Evolutionary conservation across 106 monocot species (phyloP).

Genomic region (Ottelia alismoides): DNA sequence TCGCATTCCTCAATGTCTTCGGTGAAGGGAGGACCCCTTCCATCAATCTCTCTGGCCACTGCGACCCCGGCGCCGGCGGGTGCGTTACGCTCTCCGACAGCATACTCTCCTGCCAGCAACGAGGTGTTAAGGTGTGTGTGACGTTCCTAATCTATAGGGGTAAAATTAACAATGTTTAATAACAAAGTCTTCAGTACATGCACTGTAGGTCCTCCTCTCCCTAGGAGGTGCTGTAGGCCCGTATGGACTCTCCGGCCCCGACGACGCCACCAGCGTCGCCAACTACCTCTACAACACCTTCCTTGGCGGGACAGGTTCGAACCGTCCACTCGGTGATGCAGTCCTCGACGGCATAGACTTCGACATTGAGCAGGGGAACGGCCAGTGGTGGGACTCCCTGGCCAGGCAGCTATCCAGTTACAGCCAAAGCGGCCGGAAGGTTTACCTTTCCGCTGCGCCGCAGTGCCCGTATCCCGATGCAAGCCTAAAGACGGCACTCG

Average conservation of each 20-base stretch:
- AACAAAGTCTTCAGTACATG: no score
- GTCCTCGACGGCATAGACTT: conserved; percentile 11
- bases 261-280: neutral
- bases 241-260: neutral
- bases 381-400: neutral
- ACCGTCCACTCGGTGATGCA: conserved; percentile 2
- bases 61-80: conserved; percentile 2
- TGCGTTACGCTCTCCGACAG: neutral
- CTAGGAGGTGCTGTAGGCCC: conserved; percentile 5
- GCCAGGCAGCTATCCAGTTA: neutral
- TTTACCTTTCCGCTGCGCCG: conserved; percentile 7
- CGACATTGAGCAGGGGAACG: conserved; percentile 3
- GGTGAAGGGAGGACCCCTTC: conserved; percentile 1
- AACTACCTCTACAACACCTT: conserved; percentile 9
- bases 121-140: conserved; percentile 12
- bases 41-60: conserved; percentile 12
- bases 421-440: neutral
- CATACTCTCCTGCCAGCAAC: conserved; percentile 3
- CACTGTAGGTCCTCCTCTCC: no score
- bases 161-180: no score
- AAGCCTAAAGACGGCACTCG: neutral
- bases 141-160: no score
- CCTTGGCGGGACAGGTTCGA: conserved; percentile 2
- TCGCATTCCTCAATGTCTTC: conserved; percentile 9
- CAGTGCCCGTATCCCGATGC: neutral